A percentile compares a stretch with the other conserved stretches of the same genome.
phyloP scores from a whole-genome alignment of 179 eudicot genomes.

The Carnegiea gigantea region DNA sequence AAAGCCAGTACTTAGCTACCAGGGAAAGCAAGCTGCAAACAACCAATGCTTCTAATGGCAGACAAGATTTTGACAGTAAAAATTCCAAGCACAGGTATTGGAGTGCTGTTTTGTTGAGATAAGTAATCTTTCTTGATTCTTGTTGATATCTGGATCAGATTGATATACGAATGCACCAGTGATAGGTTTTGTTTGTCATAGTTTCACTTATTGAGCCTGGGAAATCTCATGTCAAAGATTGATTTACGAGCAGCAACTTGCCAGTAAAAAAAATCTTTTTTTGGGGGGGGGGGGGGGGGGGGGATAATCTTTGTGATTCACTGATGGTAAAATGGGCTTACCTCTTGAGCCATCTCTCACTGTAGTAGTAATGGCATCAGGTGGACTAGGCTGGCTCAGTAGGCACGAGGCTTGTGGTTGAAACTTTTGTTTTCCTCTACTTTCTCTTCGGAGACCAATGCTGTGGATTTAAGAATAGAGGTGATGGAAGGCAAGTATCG shows the following conservation, averaged over 20 bases:
- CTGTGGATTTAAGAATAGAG: not conserved
- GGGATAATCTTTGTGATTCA: not conserved
- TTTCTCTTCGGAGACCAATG: not conserved
- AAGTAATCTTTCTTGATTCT: not conserved
- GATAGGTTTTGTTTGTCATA: slow-evolving; percentile 3
- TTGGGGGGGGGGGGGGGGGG: not conserved
- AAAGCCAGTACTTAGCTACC: slow-evolving; percentile 47
- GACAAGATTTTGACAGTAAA: slow-evolving; percentile 45
- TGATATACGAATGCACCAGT: not conserved
- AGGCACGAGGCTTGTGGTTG: not conserved
- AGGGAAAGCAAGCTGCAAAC: slow-evolving; percentile 41
- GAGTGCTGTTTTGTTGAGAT: not conserved
- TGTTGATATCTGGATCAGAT: not conserved
- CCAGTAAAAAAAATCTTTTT: too few relatives aligned
- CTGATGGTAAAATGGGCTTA: not conserved
- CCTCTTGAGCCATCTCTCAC: too few relatives aligned
- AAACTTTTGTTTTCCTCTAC: not conserved
- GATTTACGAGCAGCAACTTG: not conserved
- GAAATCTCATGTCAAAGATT: not conserved
- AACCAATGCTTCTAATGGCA: slow-evolving; percentile 34
- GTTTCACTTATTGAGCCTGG: not conserved
- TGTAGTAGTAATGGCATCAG: not conserved
- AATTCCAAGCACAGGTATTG: slow-evolving; percentile 53
- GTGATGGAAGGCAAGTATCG: not conserved
- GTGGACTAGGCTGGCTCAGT: not conserved